Base-by-base conservation (phyloP, 108 stramenopile genomes). In the Conticribra weissflogii region DNA sequence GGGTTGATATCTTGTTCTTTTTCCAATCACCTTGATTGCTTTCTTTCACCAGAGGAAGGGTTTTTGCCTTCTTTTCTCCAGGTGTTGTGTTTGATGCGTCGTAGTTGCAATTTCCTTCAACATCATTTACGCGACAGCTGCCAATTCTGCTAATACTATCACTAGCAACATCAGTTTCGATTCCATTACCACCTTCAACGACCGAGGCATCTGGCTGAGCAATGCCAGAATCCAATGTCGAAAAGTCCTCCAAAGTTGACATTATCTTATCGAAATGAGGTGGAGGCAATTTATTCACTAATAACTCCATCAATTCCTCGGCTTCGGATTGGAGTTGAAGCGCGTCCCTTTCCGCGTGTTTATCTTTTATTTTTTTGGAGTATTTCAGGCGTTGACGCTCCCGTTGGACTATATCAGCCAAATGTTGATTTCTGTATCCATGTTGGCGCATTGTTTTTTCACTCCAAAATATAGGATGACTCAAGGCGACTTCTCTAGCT, bases 191-290 rank as follows among this genome's bases (percentile, higher is more conserved):
- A 24, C 36, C 45, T 34, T 44, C 29, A 23, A 21, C 28, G 56
- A 29, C 7, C 23, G 41, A 23, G 31, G 22, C 58, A 21, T 53
- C 17, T 31, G 24, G 14, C 50, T 25, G 25, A 34, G 34, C 14
- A 24, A 44, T 29, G 27, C 46, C 48, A 32, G 62, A 68, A 36
- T 72, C 63, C 27, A 59, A 29, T 33, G 45, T 70, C 48, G 79
- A 52, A 25, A 60, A 80, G 24, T 44, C 50, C 19, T 52, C 62
- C 49, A 80, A 52, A 16, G 16, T 45, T 17, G 21, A 55, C 79
- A 80, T 76, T 0, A 80, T 28, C 52, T 80, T 80, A 21, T 59
- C 63, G 62, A 76, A 76, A 31, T 71, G 74, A 29, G 74, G 50
- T 15, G 54, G 60, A 22, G 79, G 79, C 41, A 80, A 51, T 23